Evolutionary conservation across 805 yeast species (phyloP).

Genomic region (Monosporozyma aerobia): DNA sequence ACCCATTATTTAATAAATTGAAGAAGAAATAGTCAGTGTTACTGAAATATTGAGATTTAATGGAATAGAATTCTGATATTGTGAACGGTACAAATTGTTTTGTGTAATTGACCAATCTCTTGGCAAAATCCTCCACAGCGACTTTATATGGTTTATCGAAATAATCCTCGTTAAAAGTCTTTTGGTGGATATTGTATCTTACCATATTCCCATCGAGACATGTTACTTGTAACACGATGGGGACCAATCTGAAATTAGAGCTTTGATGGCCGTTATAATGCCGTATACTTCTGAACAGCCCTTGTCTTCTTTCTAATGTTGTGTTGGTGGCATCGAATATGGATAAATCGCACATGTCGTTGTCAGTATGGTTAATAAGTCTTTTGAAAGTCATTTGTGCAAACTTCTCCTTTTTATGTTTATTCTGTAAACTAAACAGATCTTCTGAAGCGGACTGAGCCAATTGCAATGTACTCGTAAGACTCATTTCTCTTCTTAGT

Average conservation of each 20-base stretch:
- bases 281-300: slow-evolving; percentile 19
- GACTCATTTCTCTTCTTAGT: slow-evolving; percentile 50
- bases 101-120: slow-evolving; percentile 43
- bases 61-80: slow-evolving; percentile 14
- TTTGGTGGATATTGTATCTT: slow-evolving; percentile 54
- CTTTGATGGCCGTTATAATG: slow-evolving; percentile 11
- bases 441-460: slow-evolving; percentile 32
- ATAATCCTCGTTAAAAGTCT: slow-evolving; percentile 57
- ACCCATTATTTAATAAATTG: slow-evolving; percentile 4
- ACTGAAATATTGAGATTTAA: slow-evolving; percentile 1
- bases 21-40: slow-evolving; percentile 3
- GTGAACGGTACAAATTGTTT: slow-evolving; percentile 25
- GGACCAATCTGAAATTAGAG: slow-evolving; percentile 30
- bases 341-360: slow-evolving; percentile 41
- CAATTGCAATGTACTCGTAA: slow-evolving; percentile 13
- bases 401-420: slow-evolving; percentile 39
- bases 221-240: slow-evolving; percentile 51
- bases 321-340: slow-evolving; percentile 57
- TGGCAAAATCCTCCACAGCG: slow-evolving; percentile 52
- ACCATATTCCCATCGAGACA: slow-evolving; percentile 45
- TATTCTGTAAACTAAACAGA: slow-evolving; percentile 34
- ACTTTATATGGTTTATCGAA: slow-evolving; percentile 39
- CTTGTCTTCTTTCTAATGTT: slow-evolving; percentile 35
- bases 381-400: slow-evolving; percentile 44
- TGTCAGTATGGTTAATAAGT: slow-evolving; percentile 35